These are phyloP conservation scores for Kodamaea sp. DNA, from an alignment of 1,139 yeast species.

Conservation along the genomic window DNA sequence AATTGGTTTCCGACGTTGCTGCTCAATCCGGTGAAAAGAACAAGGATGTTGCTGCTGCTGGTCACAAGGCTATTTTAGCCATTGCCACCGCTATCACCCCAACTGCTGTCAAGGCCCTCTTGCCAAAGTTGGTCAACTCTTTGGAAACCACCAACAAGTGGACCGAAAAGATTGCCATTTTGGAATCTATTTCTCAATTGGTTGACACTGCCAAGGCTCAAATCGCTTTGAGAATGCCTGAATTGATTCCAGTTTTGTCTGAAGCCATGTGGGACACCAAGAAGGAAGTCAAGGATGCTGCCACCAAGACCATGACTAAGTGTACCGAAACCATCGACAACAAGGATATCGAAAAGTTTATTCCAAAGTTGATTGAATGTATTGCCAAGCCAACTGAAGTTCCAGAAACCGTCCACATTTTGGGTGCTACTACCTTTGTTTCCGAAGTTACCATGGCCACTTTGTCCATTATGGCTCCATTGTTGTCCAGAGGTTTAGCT, in stretches of 20 bases:
- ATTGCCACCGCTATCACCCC: constrained; percentile 85
- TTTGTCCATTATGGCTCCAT: constrained; percentile 98
- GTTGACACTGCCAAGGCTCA: constrained; percentile 95
- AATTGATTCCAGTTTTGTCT: constrained; percentile 94
- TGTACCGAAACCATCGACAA: constrained; percentile 97
- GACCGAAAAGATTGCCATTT: constrained; percentile 95
- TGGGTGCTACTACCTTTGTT: constrained; percentile 99
- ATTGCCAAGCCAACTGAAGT: constrained; percentile 95
- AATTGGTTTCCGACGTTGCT: constrained; percentile 64
- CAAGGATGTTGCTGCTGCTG: constrained; percentile 62
- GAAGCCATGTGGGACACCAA: constrained; percentile 99
- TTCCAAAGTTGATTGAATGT: constrained; percentile 95
- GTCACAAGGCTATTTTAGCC: constrained; percentile 69
- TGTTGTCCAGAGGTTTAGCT: constrained; percentile 97
- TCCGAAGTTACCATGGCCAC: constrained; percentile 99
- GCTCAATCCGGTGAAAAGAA: constrained; percentile 89
- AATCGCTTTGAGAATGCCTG: constrained; percentile 98
- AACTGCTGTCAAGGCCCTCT: constrained; percentile 82
- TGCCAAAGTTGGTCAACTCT: constrained; percentile 74
- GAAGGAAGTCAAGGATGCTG: constrained; percentile 95
- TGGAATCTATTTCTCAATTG: constrained; percentile 77
- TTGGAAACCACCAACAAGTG: constrained; percentile 82
- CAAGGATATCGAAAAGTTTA: constrained; percentile 99
- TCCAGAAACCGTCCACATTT: constrained; percentile 96
- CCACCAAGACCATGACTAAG: constrained; percentile 92